A percentile compares a stretch with the other conserved stretches of the same genome.
phyloP scores from a whole-genome alignment of 2,329 filamentous ascomycete species.

The Fusarium sp. region DNA sequence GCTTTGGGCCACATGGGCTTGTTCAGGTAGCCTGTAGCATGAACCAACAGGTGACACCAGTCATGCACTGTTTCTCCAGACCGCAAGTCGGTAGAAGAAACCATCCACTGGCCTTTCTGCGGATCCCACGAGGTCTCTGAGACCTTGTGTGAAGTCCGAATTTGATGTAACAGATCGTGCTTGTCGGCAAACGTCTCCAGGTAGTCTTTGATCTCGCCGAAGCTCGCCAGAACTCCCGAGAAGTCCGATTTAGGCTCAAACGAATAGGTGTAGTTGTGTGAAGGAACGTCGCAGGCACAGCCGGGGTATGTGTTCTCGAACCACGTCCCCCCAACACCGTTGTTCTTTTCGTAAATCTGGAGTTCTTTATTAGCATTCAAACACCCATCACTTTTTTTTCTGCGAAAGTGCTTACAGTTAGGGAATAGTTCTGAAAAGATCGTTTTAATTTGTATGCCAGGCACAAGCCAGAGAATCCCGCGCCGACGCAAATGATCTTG shows the following conservation, averaged over 20 bases:
- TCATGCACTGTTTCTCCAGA: background rate
- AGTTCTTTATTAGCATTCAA: background rate
- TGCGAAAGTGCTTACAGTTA: background rate
- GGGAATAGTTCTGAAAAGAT: constrained; percentile 8
- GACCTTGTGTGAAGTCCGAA: background rate
- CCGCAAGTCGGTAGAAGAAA: background rate
- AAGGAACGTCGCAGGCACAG: constrained; percentile 14
- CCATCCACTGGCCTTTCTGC: constrained; percentile 4
- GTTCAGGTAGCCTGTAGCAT: constrained; percentile 23
- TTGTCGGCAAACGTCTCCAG: constrained; percentile 6
- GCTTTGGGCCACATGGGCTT: constrained; percentile 11
- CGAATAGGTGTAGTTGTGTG: constrained; percentile 17
- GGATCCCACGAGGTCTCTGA: background rate
- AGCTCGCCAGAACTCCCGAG: background rate
- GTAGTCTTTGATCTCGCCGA: constrained; percentile 5
- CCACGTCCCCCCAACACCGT: constrained; percentile 6
- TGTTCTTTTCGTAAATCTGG: constrained; percentile 22
- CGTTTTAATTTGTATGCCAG: constrained; percentile 15
- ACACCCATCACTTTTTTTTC: background rate
- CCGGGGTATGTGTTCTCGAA: constrained; percentile 13
- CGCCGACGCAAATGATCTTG: constrained; percentile 25
- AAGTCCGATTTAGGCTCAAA: constrained; percentile 23
- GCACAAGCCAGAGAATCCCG: constrained; percentile 24
- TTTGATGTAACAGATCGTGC: constrained; percentile 1
- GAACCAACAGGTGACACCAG: constrained; percentile 15